These are phyloP conservation scores for Aspergillus coremiiformis DNA, from an alignment of 495 filamentous ascomycete genomes.

Conservation along the genomic window DNA sequence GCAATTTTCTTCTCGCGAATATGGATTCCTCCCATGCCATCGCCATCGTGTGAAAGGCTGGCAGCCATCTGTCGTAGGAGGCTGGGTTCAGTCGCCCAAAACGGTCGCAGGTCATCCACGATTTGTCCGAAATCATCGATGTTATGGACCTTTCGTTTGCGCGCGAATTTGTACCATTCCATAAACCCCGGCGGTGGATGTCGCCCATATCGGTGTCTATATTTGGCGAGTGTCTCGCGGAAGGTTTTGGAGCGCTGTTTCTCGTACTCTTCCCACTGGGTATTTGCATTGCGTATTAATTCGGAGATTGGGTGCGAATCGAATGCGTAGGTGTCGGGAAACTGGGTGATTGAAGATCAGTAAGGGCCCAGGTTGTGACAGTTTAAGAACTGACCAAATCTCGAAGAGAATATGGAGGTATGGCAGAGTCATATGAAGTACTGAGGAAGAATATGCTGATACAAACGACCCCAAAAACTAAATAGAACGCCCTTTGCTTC, in stretches of 20 bases:
- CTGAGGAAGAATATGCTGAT: too few relatives aligned
- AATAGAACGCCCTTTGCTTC: too few relatives aligned
- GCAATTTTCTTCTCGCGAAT: neutral
- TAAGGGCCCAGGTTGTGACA: too few relatives aligned
- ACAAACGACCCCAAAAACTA: too few relatives aligned
- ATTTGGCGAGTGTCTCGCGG: slow-evolving; percentile 51
- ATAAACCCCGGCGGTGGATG: slow-evolving; percentile 70
- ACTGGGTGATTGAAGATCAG: too few relatives aligned
- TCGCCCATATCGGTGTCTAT: slow-evolving; percentile 54
- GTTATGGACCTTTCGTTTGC: slow-evolving; percentile 49
- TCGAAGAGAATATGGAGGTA: too few relatives aligned
- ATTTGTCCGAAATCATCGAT: slow-evolving; percentile 71
- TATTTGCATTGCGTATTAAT: neutral
- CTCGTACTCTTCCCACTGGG: neutral
- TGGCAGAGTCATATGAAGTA: too few relatives aligned
- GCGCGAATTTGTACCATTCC: slow-evolving; percentile 60
- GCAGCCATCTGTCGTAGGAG: slow-evolving; percentile 46
- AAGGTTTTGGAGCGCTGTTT: slow-evolving; percentile 19
- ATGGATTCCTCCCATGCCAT: neutral
- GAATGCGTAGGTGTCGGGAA: too few relatives aligned
- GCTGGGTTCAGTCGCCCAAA: slow-evolving; percentile 55
- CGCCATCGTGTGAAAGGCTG: neutral
- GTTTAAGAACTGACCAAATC: too few relatives aligned
- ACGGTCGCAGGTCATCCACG: slow-evolving; percentile 61
- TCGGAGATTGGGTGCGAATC: neutral